Percentiles rank a stretch among this genome's conserved stretches.
Evolutionary conservation across 2,329 filamentous ascomycete genomes (phyloP).

Genomic region (Diplodia sapinea): DNA sequence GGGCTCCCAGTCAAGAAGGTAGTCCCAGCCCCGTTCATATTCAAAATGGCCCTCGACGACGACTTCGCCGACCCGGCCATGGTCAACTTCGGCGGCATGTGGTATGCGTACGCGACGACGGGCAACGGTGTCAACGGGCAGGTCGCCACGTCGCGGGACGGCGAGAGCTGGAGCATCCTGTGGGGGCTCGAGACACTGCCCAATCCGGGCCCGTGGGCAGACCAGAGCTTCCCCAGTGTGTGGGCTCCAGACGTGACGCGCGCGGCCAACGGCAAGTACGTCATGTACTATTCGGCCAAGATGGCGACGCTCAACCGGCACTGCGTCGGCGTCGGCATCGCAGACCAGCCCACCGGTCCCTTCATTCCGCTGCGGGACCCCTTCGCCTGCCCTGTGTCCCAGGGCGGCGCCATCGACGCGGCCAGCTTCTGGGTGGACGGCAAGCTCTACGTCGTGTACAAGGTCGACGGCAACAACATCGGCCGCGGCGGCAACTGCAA

Average conservation of each 20-base stretch:
- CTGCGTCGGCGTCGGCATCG: constrained; percentile 65
- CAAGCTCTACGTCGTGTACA: constrained; percentile 66
- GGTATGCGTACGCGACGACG: constrained; percentile 48
- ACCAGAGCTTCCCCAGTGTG: constrained; percentile 34
- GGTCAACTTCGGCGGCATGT: constrained; percentile 40
- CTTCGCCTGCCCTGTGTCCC: constrained; percentile 55
- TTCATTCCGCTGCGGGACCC: constrained; percentile 57
- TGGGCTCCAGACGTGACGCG: constrained; percentile 46
- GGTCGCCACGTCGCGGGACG: constrained; percentile 46
- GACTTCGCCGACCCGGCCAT: constrained; percentile 48
- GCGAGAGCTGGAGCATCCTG: constrained; percentile 41
- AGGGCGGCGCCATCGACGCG: constrained; percentile 68
- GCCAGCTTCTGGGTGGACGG: constrained; percentile 61
- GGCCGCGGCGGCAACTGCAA: constrained; percentile 55
- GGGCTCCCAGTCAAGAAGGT: neutral
- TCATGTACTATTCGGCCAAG: constrained; percentile 67
- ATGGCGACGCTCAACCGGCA: constrained; percentile 52
- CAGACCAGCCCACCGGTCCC: constrained; percentile 58
- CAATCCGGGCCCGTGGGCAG: constrained; percentile 38
- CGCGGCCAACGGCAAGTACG: constrained; percentile 55
- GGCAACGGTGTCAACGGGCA: constrained; percentile 40
- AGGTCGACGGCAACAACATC: constrained; percentile 68
- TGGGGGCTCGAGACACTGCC: constrained; percentile 41
- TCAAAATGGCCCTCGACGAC: neutral
- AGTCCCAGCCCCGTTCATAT: neutral